A percentile compares a stretch with the other conserved stretches of the same genome.
phyloP scores from a whole-genome alignment of 1,139 yeast species.

The Protomyces arabidopsidicola region DNA sequence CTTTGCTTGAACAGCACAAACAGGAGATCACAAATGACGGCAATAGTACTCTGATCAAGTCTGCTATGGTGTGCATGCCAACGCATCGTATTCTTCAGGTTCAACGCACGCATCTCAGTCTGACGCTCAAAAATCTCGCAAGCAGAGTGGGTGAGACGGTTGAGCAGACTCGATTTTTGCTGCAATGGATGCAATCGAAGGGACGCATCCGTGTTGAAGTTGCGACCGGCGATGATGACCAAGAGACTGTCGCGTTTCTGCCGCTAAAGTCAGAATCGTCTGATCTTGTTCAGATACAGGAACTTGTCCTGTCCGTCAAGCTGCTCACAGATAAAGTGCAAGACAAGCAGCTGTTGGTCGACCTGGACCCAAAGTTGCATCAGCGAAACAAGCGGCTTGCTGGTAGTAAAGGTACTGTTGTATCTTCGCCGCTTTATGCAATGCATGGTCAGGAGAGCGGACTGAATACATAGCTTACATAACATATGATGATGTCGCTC shows the following conservation, averaged over 20 bases:
- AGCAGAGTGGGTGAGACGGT: neutral
- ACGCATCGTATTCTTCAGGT: slow-evolving; percentile 4
- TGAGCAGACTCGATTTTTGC: neutral
- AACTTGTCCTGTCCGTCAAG: neutral
- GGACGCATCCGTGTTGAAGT: neutral
- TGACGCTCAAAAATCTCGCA: neutral
- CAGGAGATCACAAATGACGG: neutral
- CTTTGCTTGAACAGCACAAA: neutral
- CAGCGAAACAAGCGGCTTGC: neutral
- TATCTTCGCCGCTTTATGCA: neutral
- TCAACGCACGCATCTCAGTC: neutral
- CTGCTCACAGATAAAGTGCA: neutral
- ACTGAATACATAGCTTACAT: neutral
- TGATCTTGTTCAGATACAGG: neutral
- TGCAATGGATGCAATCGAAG: neutral
- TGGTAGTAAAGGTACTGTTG: neutral
- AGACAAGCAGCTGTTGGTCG: neutral
- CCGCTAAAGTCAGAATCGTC: neutral
- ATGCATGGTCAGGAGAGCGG: neutral
- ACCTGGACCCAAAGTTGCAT: neutral
- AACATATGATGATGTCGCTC: neutral
- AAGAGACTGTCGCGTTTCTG: slow-evolving; percentile 1
- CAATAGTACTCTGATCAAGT: neutral
- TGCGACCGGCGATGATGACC: neutral
- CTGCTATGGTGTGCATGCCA: slow-evolving; percentile 5